These are phyloP conservation scores for Penicillium mononematosum DNA, from an alignment of 495 filamentous ascomycete species.

Conservation along the genomic window DNA sequence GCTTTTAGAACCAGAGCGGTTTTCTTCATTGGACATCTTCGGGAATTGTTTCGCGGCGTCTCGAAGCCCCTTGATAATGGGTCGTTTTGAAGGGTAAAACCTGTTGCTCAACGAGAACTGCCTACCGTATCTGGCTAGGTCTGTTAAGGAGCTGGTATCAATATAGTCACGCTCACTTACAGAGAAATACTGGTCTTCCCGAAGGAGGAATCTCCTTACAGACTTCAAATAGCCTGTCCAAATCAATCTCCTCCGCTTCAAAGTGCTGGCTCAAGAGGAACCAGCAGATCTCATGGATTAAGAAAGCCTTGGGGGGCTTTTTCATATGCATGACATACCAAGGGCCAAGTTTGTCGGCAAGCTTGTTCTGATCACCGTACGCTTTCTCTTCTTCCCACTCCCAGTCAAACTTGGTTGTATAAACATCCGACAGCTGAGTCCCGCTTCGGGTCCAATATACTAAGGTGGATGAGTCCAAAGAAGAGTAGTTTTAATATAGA, in stretches of 20 bases:
- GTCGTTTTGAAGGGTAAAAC: not conserved
- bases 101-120: too few species aligned
- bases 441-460: conserved; percentile 5
- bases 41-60: not conserved
- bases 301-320: conserved; percentile 2
- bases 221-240: conserved; percentile 14
- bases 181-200: not conserved
- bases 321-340: conserved; percentile 2
- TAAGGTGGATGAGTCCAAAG: conserved; percentile 4
- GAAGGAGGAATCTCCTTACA: conserved; percentile 5
- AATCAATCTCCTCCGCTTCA: conserved; percentile 3
- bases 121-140: not conserved
- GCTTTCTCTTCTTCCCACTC: too few species aligned
- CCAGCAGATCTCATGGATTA: conserved; percentile 13
- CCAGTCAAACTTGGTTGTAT: not conserved
- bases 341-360: conserved; percentile 3
- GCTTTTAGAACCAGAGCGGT: not conserved
- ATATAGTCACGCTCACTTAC: too few species aligned
- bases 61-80: not conserved
- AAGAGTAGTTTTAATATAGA: not conserved
- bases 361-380: not conserved
- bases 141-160: too few species aligned
- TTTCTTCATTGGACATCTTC: not conserved
- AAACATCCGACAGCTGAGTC: conserved; percentile 2
- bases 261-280: conserved; percentile 6